Evolutionary conservation across 352 stramenopile species (phyloP).

Genomic region (Aphanomyces invadans): DNA sequence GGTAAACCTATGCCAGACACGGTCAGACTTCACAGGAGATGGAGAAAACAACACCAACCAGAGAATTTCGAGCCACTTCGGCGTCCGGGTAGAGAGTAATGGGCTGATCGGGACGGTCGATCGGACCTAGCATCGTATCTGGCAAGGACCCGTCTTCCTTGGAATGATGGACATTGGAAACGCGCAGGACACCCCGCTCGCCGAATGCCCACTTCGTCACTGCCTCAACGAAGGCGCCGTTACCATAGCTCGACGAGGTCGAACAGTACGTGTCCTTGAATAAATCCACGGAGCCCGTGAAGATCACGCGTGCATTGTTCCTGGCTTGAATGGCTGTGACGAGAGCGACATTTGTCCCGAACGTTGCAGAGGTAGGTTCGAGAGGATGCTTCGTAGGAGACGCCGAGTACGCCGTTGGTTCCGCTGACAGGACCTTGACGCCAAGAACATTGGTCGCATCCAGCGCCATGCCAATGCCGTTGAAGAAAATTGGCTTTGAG

Average conservation of each 20-base stretch:
- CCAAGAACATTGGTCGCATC: conserved; percentile 77
- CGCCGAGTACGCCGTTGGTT: conserved; percentile 72
- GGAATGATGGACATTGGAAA: conserved; percentile 81
- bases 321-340: conserved; percentile 81
- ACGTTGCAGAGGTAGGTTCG: conserved; percentile 30
- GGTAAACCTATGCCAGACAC: conserved; percentile 49
- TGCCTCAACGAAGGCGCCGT: conserved; percentile 62
- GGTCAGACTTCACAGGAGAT: background rate
- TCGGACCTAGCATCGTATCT: conserved; percentile 86
- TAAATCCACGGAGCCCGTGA: conserved; percentile 79
- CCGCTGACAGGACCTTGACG: conserved; percentile 71
- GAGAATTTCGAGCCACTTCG: conserved; percentile 79
- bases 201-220: conserved; percentile 83
- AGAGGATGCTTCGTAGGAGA: conserved; percentile 69
- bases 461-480: conserved; percentile 72
- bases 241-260: conserved; percentile 45
- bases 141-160: conserved; percentile 70
- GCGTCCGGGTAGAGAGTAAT: conserved; percentile 87
- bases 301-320: conserved; percentile 87
- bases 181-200: conserved; percentile 79
- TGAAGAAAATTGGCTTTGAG: conserved; percentile 65
- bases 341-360: conserved; percentile 60
- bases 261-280: conserved; percentile 84
- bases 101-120: conserved; percentile 76
- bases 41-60: conserved; percentile 31